phyloP scores from a whole-genome alignment of 441 rosid species.

The Pelargonium myrrhifolium region DNA sequence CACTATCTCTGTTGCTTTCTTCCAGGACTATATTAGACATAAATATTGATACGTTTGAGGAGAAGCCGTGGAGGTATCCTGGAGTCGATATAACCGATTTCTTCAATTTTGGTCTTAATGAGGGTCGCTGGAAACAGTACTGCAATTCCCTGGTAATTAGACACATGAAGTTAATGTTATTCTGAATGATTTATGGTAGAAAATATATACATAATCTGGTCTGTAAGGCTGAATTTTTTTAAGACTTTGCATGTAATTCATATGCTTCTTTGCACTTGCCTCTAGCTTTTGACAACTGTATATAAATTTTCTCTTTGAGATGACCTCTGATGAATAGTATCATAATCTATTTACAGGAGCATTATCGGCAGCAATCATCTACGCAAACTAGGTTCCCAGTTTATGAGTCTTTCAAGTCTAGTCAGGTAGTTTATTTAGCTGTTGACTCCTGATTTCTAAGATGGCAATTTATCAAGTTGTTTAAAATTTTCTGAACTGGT shows the following conservation, averaged over 20 bases:
- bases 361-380: constrained; percentile 20
- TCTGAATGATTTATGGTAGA: not conserved
- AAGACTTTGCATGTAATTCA: not conserved
- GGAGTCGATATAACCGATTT: constrained; percentile 41
- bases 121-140: constrained; percentile 49
- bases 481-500: not conserved
- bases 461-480: constrained; percentile 7
- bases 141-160: constrained; percentile 41
- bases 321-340: constrained; percentile 5
- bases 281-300: not conserved
- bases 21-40: constrained; percentile 47
- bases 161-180: not conserved
- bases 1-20: constrained; percentile 5
- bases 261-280: constrained; percentile 1
- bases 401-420: constrained; percentile 19
- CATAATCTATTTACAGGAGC: constrained; percentile 25
- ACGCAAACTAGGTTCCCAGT: constrained; percentile 18
- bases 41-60: constrained; percentile 37
- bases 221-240: constrained; percentile 3
- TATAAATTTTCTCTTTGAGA: constrained; percentile 4
- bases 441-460: constrained; percentile 11
- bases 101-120: constrained; percentile 50
- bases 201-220: not conserved
- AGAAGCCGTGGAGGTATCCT: constrained; percentile 45
- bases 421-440: constrained; percentile 23